phyloP scores from a whole-genome alignment of 2,329 filamentous ascomycete species.

The Cladosporium sp. region DNA sequence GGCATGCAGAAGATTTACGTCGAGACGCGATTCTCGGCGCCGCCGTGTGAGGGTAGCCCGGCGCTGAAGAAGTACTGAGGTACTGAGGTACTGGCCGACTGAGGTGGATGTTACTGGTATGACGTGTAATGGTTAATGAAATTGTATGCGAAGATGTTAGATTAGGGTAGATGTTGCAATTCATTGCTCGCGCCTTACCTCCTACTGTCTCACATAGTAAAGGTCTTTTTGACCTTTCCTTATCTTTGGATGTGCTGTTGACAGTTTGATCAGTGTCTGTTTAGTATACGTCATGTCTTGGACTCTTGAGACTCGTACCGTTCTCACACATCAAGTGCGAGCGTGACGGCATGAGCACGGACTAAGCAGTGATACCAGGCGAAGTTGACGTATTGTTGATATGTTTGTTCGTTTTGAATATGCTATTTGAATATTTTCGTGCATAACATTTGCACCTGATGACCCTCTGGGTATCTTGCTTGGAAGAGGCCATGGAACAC shows the following conservation, averaged over 20 bases:
- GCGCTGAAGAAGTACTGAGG: conserved; percentile 13
- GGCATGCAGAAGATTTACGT: conserved; percentile 80
- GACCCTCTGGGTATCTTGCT: conserved; percentile 9
- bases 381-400: not conserved
- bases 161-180: not conserved
- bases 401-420: conserved; percentile 4
- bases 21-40: conserved; percentile 58
- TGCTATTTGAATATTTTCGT: conserved; percentile 4
- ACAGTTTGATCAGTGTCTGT: not conserved
- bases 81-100: too few relatives aligned
- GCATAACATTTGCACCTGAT: conserved; percentile 3
- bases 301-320: not conserved
- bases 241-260: not conserved
- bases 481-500: not conserved
- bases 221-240: not conserved
- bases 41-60: conserved; percentile 53
- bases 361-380: not conserved
- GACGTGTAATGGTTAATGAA: not conserved
- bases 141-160: not conserved
- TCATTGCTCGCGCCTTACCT: too few relatives aligned
- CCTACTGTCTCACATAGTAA: not conserved
- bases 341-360: not conserved
- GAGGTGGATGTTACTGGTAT: not conserved
- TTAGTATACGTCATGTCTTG: not conserved
- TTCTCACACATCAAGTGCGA: not conserved